Percentiles rank a stretch among this genome's conserved stretches.
Conservation (phyloP, 345 rosid genomes). For the Citrus unshiu region DNA sequence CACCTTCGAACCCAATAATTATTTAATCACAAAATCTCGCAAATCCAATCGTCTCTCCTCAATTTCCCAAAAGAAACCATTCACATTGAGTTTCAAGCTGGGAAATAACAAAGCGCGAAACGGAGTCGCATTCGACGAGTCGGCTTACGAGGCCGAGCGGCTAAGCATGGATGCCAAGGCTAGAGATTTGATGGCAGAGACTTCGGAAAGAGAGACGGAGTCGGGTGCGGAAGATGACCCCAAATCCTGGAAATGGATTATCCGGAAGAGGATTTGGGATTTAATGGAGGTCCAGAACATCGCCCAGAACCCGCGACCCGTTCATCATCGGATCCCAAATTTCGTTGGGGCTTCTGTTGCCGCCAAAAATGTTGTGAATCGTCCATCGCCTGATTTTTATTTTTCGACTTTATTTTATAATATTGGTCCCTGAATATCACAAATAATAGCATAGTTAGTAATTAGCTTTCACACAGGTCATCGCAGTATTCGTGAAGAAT, state of each 20-base stretch:
- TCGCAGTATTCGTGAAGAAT: neutral
- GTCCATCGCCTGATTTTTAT: neutral
- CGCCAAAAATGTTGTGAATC: conserved; percentile 44
- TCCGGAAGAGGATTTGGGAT: conserved; percentile 82
- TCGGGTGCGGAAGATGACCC: conserved; percentile 41
- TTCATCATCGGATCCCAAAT: conserved; percentile 90
- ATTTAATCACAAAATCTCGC: neutral
- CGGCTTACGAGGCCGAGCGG: conserved; percentile 63
- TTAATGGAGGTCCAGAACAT: conserved; percentile 68
- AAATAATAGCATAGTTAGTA: neutral
- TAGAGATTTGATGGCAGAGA: conserved; percentile 64
- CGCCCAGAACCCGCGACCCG: conserved; percentile 83
- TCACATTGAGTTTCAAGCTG: conserved; percentile 22
- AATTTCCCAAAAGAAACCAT: conserved; percentile 9
- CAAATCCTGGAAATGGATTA: conserved; percentile 89
- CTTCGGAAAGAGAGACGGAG: conserved; percentile 38
- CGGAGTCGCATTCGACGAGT: conserved; percentile 43
- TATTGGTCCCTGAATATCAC: neutral
- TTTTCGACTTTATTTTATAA: neutral
- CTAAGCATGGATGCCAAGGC: conserved; percentile 63
- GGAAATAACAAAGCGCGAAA: conserved; percentile 9
- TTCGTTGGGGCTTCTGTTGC: conserved; percentile 80
- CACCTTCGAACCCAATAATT: conserved; percentile 8
- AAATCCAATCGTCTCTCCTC: conserved; percentile 1
- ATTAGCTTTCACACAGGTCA: neutral